These are phyloP conservation scores for bread wheat (Triticum aestivum) DNA, from an alignment of 176 grass and related monocot genomes.

Conservation along the genomic window IWGSC_CS_RefSeq_v2.1 NC_057801.1:709235460-709235959, in stretches of 20 bases:
- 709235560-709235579: neutral
- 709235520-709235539: constrained; percentile 10
- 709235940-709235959: neutral
- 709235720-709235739: neutral
- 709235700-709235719: neutral
- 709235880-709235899: neutral
- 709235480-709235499: neutral
- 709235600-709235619: neutral
- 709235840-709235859: neutral
- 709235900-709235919: neutral
- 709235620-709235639: neutral
- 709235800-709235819: neutral
- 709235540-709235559: neutral
- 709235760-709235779: too few species aligned
- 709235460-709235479: constrained; percentile 11
- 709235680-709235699: neutral
- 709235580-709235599: neutral
- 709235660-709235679: neutral
- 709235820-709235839: neutral
- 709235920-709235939: neutral
- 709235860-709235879: constrained; percentile 16
- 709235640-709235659: neutral
- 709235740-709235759: neutral
- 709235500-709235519: neutral
- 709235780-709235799: neutral